Evolutionary conservation across 2,329 filamentous ascomycete species (phyloP).

Genomic region (Hymenoscyphus occultus): DNA sequence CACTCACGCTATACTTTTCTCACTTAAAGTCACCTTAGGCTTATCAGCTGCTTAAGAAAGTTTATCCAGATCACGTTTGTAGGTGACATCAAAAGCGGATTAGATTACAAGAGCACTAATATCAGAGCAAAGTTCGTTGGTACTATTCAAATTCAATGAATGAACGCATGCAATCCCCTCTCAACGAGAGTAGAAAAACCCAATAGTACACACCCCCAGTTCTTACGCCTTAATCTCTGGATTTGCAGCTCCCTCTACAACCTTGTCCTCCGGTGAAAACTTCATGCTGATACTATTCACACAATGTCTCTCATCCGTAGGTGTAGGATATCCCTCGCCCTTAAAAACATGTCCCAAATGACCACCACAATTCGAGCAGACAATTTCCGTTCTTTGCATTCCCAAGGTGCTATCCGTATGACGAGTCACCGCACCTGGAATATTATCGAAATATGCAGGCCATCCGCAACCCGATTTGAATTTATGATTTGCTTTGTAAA

Average conservation of each 20-base stretch:
- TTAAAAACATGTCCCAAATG: constrained; percentile 91
- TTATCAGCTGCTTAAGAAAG: no score
- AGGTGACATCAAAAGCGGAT: no score
- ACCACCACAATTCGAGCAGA: constrained; percentile 91
- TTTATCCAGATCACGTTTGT: no score
- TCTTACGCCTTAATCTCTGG: background rate
- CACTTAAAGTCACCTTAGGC: no score
- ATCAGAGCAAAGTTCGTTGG: background rate
- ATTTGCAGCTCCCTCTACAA: constrained; percentile 8
- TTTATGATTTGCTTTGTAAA: constrained; percentile 92
- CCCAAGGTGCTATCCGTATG: constrained; percentile 75
- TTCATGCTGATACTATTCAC: constrained; percentile 52
- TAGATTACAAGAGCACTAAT: no score
- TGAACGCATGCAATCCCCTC: background rate
- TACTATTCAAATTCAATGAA: background rate
- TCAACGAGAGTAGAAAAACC: background rate
- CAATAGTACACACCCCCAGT: background rate
- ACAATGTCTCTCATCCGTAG: constrained; percentile 94
- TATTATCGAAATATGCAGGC: constrained; percentile 96
- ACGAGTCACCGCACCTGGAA: constrained; percentile 84
- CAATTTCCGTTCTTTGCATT: constrained; percentile 87
- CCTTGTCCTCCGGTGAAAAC: constrained; percentile 19
- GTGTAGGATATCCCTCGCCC: constrained; percentile 77
- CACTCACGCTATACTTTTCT: no score
- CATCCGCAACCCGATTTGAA: constrained; percentile 96